Conservation (phyloP, 208 protist genomes). For the Trypanosoma mega region DNA sequence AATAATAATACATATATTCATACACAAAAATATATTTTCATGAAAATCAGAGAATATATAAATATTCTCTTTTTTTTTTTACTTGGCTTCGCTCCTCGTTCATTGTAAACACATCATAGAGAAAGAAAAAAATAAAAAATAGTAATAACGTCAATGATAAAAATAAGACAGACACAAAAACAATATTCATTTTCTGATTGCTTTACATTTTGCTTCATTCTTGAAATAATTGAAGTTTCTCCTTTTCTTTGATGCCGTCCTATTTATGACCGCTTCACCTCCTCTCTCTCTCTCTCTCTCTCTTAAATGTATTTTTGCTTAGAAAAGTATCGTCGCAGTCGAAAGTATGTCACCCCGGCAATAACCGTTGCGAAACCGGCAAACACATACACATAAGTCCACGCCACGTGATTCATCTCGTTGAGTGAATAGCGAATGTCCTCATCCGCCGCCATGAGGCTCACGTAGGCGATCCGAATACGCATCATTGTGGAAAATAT, state of each 20-base stretch:
- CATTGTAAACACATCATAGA: no score
- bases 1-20: no score
- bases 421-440: constrained; percentile 48
- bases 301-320: constrained; percentile 20
- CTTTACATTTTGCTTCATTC: background rate
- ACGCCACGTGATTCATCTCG: constrained; percentile 47
- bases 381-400: constrained; percentile 52
- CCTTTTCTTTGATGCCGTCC: background rate
- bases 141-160: background rate
- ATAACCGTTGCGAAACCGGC: constrained; percentile 33
- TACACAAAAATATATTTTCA: no score
- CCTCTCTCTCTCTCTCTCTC: background rate
- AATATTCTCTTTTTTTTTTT: no score
- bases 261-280: background rate
- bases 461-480: constrained; percentile 29
- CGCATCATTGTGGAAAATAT: constrained; percentile 34
- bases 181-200: background rate
- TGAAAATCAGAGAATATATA: no score
- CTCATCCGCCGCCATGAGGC: constrained; percentile 36
- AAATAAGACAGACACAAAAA: background rate
- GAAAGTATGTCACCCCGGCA: constrained; percentile 28
- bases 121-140: background rate
- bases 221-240: background rate
- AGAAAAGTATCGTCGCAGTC: constrained; percentile 31
- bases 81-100: no score